Base-by-base conservation (phyloP, 2,329 filamentous ascomycete species). In the Venturia aucupariae region DNA sequence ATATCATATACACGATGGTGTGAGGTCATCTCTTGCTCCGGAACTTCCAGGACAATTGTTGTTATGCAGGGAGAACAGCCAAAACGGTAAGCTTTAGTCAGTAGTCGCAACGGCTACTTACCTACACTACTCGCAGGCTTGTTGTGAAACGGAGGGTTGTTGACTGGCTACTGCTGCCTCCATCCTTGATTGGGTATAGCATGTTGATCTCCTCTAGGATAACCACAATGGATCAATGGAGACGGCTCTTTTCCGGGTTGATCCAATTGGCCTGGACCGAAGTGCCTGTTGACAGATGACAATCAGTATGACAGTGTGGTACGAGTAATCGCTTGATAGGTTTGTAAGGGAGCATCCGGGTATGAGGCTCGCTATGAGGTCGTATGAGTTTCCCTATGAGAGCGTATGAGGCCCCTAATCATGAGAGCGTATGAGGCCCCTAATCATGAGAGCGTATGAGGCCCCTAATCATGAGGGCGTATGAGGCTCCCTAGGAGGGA, bases 251-350 rank as follows among this genome's bases (percentile, higher is more conserved):
- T 35, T n/a, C 51, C 30, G 51, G 27, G 13, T 8, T 8, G 51
- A 57, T 57, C 51, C 51, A 57, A 57, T 57, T 57, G 51, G 51
- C n/a, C 51, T 38, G 30, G 51, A 57, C 30, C 51, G 51, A 19
- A 32, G 10, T 54, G 48, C 24, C 17, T 17, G 24, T 10, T 54
- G 6, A 51, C n/a, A 17, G 5, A 51, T 22, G 46, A 24, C 46
- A 22, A 51, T 13, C 19, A 32, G 48, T 46, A 46, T 22, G 19
- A 11, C n/a, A 11, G 2, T 19, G 13, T 38, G 35, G 35, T 11
- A 38, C 35, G 35, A 38, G 39, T 41, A 41, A 15, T 41, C 39
- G 39, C 39, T 41, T 41, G 39, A 38, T 38, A 10, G 35, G 35
- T 38, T 38, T 38, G 35, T 10, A 38, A 38, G 39, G 17, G n/a